These are phyloP conservation scores for Umbelopsis vinacea DNA, from an alignment of 192 early-diverging fungal genomes.

Conservation along the genomic window DNA sequence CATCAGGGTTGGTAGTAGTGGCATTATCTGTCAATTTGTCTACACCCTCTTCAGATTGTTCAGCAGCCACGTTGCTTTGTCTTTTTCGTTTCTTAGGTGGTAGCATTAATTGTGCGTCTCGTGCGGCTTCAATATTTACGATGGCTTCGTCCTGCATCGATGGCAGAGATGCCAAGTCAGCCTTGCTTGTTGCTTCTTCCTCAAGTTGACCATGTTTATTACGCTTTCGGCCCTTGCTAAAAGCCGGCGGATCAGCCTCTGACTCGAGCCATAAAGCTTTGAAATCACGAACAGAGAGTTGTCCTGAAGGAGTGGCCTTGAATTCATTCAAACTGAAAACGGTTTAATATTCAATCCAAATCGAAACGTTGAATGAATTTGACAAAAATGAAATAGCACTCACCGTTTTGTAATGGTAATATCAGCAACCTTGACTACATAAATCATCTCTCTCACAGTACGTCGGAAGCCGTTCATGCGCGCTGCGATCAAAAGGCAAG, in stretches of 20 bases:
- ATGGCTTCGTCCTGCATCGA: background rate
- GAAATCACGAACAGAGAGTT: conserved; percentile 82
- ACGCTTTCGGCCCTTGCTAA: conserved; percentile 44
- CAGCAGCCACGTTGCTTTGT: background rate
- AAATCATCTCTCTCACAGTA: conserved; percentile 82
- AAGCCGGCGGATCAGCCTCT: conserved; percentile 84
- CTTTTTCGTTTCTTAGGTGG: conserved; percentile 15
- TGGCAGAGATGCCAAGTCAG: background rate
- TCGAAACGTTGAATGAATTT: background rate
- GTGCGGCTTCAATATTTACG: background rate
- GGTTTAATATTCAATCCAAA: background rate
- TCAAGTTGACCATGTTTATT: conserved; percentile 26
- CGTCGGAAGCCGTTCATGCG: conserved; percentile 90
- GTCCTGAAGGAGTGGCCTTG: conserved; percentile 72
- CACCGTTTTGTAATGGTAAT: conserved; percentile 80
- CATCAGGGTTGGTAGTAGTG: background rate
- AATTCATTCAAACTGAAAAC: conserved; percentile 77
- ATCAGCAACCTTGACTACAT: conserved; percentile 90
- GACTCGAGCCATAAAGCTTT: conserved; percentile 84
- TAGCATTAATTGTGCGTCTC: background rate
- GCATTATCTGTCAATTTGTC: background rate
- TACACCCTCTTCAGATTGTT: background rate
- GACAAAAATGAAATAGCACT: background rate
- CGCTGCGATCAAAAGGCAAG: conserved; percentile 86
- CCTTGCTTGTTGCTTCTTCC: conserved; percentile 31